Evolutionary conservation across 2,329 filamentous ascomycete genomes (phyloP), one percentile per base, ranked within the genome.

Genomic region (Sordariomycetes sp.): DNA sequence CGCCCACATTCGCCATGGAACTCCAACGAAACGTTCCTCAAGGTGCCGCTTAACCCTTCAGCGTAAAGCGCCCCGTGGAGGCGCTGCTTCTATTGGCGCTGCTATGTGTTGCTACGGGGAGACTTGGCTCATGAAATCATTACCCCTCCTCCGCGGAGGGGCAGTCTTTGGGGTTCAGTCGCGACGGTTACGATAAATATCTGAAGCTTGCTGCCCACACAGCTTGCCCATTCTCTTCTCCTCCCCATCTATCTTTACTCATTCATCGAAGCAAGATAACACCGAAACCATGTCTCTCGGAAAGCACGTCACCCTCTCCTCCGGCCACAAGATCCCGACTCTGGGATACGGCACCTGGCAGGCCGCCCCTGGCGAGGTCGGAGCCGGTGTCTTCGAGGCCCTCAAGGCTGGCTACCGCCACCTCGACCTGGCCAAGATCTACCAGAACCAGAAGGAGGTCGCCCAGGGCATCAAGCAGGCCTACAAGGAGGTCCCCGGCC

Each of bases 341-440:
- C 57, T 79, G 40, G 70, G 72, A 41, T 66, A 54, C 39, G 77
- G 78, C 48, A 82, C 78, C 46, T 82, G 78, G 78, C 79, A 82
- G 53, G 75, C 78, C 21, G 62, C 68, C 45, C 75, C 76, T 33
- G 73, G 72, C 42, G 71, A 82, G 57, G 77, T 81, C 39, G 69
- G 71, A 38, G 61, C 70, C 24, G 78, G 78, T 26, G 76, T 84
- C 47, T 75, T 74, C 53, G 67, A 68, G 43, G 77, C 78, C 23
- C 65, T 82, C 39, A 71, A 70, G 53, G 57, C 63, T 25, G 78
- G 78, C 38, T 82, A 82, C 60, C 68, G 74, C 34, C 76, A 81
- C 54, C 73, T 82, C 42, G 63, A 66, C 39, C 53, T 65, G 30
- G 62, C 60, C 52, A 63, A 63, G 53, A 53, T 63, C 43, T 84